A percentile compares a stretch with the other conserved stretches of the same genome.
Evolutionary conservation across 179 eudicot genomes (phyloP).

Genomic region (Beta lomatogona): DNA sequence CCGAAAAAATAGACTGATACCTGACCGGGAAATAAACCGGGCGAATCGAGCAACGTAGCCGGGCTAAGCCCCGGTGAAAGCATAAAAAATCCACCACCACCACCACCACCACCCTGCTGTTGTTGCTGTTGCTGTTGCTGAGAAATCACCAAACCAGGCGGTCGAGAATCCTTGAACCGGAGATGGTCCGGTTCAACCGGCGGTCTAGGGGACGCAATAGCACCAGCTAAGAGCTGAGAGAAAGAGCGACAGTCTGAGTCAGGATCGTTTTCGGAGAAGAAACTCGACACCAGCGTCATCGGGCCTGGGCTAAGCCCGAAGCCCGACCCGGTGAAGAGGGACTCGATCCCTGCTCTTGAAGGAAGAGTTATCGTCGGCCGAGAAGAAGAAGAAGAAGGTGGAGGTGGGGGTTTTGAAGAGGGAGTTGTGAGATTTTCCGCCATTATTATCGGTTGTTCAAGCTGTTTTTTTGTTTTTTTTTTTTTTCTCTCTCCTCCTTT

Average conservation of each 20-base stretch:
- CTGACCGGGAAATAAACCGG: constrained; percentile 73
- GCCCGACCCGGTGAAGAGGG: constrained; percentile 50
- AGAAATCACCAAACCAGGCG: constrained; percentile 51
- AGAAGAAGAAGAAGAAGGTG: constrained; percentile 20
- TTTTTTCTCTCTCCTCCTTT: background rate
- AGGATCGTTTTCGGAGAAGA: constrained; percentile 73
- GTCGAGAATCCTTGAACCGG: constrained; percentile 58
- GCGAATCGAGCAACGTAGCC: constrained; percentile 71
- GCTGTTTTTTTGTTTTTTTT: background rate
- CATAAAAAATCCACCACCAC: constrained; percentile 37
- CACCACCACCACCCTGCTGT: background rate
- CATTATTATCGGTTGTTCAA: constrained; percentile 24
- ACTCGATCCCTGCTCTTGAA: constrained; percentile 57
- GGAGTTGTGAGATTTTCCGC: constrained; percentile 38
- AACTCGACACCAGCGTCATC: constrained; percentile 75
- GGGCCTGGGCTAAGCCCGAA: constrained; percentile 84
- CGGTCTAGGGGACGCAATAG: constrained; percentile 58
- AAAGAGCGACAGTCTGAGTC: constrained; percentile 70
- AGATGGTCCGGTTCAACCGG: constrained; percentile 24
- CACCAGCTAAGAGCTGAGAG: constrained; percentile 82
- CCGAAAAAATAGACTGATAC: constrained; percentile 29
- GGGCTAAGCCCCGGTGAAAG: constrained; percentile 82
- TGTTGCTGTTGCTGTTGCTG: constrained; percentile 37
- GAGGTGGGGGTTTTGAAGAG: constrained; percentile 19
- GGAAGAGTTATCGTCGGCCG: constrained; percentile 63